phyloP scores from a whole-genome alignment of 345 rosid genomes.

The Lepidium didymum region DNA sequence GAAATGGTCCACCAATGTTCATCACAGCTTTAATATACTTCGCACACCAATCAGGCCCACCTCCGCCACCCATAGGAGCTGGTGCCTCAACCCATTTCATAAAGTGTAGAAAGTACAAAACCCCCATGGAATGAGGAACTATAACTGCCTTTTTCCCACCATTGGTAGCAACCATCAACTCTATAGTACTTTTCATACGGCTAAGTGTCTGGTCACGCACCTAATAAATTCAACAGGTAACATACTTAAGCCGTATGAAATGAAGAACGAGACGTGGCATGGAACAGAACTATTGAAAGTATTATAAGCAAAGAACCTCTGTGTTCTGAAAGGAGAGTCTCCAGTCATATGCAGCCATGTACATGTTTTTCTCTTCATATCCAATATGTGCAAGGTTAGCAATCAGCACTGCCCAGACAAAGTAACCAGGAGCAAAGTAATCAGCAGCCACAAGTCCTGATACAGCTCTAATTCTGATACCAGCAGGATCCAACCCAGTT shows the following conservation, averaged over 20 bases:
- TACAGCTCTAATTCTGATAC: constrained; percentile 75
- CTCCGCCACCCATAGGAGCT: constrained; percentile 95
- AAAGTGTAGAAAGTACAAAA: constrained; percentile 78
- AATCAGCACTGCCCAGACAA: constrained; percentile 96
- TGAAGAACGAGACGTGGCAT: neutral
- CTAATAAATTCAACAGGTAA: constrained; percentile 37
- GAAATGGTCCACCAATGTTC: constrained; percentile 91
- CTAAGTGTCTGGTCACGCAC: constrained; percentile 85
- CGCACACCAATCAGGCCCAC: constrained; percentile 92
- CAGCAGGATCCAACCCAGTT: constrained; percentile 88
- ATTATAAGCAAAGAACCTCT: constrained; percentile 43
- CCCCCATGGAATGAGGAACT: constrained; percentile 99
- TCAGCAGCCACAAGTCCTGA: constrained; percentile 97
- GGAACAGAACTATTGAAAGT: neutral
- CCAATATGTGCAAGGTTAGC: constrained; percentile 94
- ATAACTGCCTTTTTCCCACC: constrained; percentile 82
- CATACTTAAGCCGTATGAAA: neutral
- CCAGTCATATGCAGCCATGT: constrained; percentile 99
- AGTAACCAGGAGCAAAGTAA: constrained; percentile 93
- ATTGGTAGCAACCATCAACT: constrained; percentile 74
- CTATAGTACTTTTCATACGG: constrained; percentile 73
- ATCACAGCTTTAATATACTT: constrained; percentile 89
- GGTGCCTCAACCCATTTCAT: constrained; percentile 99
- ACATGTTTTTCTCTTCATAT: constrained; percentile 93
- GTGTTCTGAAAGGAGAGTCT: constrained; percentile 92